These are phyloP conservation scores for Neopestalotiopsis sp. DNA, from an alignment of 2,329 filamentous ascomycete genomes.

Conservation along the genomic window DNA sequence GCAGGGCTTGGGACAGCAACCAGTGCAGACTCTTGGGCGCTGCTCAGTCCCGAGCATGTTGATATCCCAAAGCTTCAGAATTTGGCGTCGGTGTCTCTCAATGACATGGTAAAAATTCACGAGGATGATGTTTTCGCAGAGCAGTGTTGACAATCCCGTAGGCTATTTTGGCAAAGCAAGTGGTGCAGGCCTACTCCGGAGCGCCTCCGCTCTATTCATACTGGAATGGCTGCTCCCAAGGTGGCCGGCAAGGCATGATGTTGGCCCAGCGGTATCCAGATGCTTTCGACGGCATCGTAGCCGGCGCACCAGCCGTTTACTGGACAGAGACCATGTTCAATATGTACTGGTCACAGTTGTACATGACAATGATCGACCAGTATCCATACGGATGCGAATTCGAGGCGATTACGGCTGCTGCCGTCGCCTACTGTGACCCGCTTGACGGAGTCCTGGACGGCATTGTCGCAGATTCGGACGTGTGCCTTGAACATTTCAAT, in stretches of 20 bases:
- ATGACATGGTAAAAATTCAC: slow-evolving; percentile 24
- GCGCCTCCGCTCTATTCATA: slow-evolving; percentile 50
- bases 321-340: slow-evolving; percentile 18
- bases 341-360: slow-evolving; percentile 6
- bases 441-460: slow-evolving; percentile 11
- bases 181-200: slow-evolving; percentile 42
- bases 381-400: slow-evolving; percentile 6
- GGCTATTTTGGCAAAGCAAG: not conserved
- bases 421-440: not conserved
- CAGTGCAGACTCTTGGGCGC: slow-evolving; percentile 25
- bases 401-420: not conserved
- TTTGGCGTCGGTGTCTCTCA: slow-evolving; percentile 31
- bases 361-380: not conserved
- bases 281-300: slow-evolving; percentile 60
- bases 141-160: not conserved
- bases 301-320: slow-evolving; percentile 48
- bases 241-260: slow-evolving; percentile 61
- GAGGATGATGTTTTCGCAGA: not conserved
- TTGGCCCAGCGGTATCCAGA: slow-evolving; percentile 57
- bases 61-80: slow-evolving; percentile 33
- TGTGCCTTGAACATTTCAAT: not conserved
- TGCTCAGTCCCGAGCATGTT: slow-evolving; percentile 29
- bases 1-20: slow-evolving; percentile 26
- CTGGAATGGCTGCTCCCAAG: slow-evolving; percentile 56
- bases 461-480: not conserved